A percentile compares a stretch with the other conserved stretches of the same genome.
These are phyloP conservation scores for Suaeda aralocaspica DNA, from an alignment of 148 eudicot species.

Conservation along the genomic window DNA sequence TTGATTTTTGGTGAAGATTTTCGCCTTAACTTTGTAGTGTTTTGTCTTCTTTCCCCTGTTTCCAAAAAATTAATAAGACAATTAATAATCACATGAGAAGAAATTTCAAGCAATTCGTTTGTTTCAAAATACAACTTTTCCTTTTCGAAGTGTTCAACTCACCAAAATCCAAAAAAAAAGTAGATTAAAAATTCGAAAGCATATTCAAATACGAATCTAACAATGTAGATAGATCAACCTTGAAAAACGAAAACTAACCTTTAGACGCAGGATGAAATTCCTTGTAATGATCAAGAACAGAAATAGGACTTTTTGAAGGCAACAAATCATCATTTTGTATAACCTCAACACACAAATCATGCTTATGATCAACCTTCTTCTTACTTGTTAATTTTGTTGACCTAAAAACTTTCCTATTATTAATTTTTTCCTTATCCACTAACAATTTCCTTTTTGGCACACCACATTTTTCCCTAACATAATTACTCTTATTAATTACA, in stretches of 20 bases:
- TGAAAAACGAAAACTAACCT: constrained; percentile 31
- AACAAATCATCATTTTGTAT: constrained; percentile 14
- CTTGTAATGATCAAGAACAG: constrained; percentile 26
- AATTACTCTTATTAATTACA: not conserved
- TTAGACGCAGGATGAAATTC: constrained; percentile 15
- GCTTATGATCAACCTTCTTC: constrained; percentile 12
- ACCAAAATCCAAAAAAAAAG: too few relatives aligned
- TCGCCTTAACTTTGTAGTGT: constrained; percentile 4
- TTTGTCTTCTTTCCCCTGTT: constrained; percentile 12
- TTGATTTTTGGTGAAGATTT: constrained; percentile 19
- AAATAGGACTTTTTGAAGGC: constrained; percentile 25
- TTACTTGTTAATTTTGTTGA: constrained; percentile 9
- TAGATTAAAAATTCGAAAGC: not conserved
- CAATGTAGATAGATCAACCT: too few relatives aligned
- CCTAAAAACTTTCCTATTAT: constrained; percentile 9
- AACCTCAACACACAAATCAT: not conserved
- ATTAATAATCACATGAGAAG: not conserved
- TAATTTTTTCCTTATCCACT: constrained; percentile 5
- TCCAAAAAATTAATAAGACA: not conserved
- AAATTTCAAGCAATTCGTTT: too few relatives aligned
- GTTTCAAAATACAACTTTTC: too few relatives aligned
- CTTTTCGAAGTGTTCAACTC: too few relatives aligned
- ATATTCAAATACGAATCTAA: not conserved
- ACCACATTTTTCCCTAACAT: constrained; percentile 21
- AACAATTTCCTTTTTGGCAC: constrained; percentile 3